phyloP scores from a whole-genome alignment of 495 filamentous ascomycete species.

The Hamigera avellanea region DNA sequence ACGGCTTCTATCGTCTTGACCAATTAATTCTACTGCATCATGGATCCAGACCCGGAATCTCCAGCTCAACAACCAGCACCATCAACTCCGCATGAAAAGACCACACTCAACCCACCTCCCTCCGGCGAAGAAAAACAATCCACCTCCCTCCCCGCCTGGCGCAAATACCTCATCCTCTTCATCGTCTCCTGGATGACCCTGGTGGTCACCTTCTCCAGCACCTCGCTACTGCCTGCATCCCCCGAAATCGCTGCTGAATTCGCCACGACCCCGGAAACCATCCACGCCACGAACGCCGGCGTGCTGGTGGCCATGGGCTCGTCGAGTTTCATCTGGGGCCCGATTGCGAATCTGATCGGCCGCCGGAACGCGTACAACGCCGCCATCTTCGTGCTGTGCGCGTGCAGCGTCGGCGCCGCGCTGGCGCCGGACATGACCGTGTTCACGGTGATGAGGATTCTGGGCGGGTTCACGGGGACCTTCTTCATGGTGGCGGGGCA shows the following conservation, averaged over 20 bases:
- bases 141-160: slow-evolving; percentile 24
- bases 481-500: slow-evolving; percentile 38
- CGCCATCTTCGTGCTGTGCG: slow-evolving; percentile 26
- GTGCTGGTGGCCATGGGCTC: slow-evolving; percentile 47
- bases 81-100: too few species aligned
- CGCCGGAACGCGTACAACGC: slow-evolving; percentile 23
- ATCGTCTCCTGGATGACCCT: slow-evolving; percentile 33
- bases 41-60: too few species aligned
- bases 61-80: too few species aligned
- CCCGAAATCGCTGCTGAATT: slow-evolving; percentile 32
- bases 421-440: slow-evolving; percentile 19
- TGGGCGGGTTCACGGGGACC: slow-evolving; percentile 31
- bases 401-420: slow-evolving; percentile 23
- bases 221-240: slow-evolving; percentile 28
- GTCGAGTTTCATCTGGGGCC: slow-evolving; percentile 42
- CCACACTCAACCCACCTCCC: slow-evolving; percentile 51
- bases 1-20: too few species aligned
- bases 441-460: slow-evolving; percentile 30
- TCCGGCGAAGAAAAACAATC: slow-evolving; percentile 3
- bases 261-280: slow-evolving; percentile 22
- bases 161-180: slow-evolving; percentile 33
- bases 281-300: slow-evolving; percentile 35
- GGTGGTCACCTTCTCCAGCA: slow-evolving; percentile 31
- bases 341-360: slow-evolving; percentile 28
- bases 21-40: too few species aligned